Conservation (phyloP, 2,329 filamentous ascomycete genomes). For the Botryotinia calthae region DNA sequence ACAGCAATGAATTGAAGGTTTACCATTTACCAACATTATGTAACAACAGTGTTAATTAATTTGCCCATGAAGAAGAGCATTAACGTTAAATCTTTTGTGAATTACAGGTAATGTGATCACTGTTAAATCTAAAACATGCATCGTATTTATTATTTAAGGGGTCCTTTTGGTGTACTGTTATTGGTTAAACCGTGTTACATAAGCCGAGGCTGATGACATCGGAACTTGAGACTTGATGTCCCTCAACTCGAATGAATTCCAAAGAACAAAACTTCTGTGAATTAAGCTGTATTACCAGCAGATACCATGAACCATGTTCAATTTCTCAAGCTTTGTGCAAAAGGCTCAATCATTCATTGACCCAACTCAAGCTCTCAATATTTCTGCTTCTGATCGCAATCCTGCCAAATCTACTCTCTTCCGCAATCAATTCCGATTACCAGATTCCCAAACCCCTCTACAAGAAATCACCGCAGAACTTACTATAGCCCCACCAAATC, state of each 20-base stretch:
- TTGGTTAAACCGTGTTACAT: conserved; percentile 10
- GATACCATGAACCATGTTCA: conserved; percentile 52
- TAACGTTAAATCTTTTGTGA: not conserved
- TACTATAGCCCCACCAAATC: conserved; percentile 67
- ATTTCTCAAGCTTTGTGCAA: conserved; percentile 80
- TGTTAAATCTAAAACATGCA: conserved; percentile 12
- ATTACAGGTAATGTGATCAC: not conserved
- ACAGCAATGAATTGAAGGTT: not conserved
- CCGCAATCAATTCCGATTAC: conserved; percentile 93
- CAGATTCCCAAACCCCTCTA: conserved; percentile 84
- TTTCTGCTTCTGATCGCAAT: conserved; percentile 71
- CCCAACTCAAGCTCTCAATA: conserved; percentile 72
- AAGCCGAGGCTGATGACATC: conserved; percentile 20
- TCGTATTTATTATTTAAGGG: conserved; percentile 20
- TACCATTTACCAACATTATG: not conserved
- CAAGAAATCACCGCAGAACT: conserved; percentile 97
- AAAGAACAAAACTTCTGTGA: conserved; percentile 4
- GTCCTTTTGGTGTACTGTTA: not conserved
- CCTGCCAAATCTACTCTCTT: conserved; percentile 92
- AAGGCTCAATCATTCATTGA: conserved; percentile 96
- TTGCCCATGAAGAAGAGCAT: not conserved
- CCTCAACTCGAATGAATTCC: conserved; percentile 16
- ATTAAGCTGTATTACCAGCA: conserved; percentile 26
- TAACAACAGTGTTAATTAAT: not conserved
- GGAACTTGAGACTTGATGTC: conserved; percentile 20